Evolutionary conservation across 1,284 basidiomycete genomes (phyloP).

Genomic region (Cutaneotrichosporon mucoides): DNA sequence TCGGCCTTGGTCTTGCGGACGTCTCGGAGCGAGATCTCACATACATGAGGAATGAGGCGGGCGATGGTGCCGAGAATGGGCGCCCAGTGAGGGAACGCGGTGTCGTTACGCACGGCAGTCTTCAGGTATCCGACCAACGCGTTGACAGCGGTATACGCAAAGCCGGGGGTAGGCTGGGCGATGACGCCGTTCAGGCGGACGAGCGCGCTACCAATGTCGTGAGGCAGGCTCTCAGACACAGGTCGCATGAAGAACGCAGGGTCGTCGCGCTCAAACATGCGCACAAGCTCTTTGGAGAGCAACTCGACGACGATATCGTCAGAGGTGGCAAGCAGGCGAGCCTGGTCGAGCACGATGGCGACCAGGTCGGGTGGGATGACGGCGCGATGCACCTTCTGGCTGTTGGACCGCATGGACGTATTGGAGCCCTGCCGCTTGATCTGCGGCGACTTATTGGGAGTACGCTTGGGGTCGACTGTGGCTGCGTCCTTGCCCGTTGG

Average conservation of each 20-base stretch:
- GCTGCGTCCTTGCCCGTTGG: neutral
- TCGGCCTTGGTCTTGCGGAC: constrained; percentile 71
- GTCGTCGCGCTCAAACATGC: constrained; percentile 73
- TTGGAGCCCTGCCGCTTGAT: constrained; percentile 6
- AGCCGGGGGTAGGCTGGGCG: constrained; percentile 58
- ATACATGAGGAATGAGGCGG: constrained; percentile 60
- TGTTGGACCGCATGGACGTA: neutral
- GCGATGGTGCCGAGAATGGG: constrained; percentile 59
- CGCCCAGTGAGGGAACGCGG: constrained; percentile 56
- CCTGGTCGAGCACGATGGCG: constrained; percentile 29
- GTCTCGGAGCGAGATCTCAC: constrained; percentile 67
- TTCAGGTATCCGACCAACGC: constrained; percentile 67
- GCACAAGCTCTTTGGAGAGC: constrained; percentile 57
- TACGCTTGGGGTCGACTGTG: neutral
- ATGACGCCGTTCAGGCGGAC: constrained; percentile 56
- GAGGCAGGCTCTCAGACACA: constrained; percentile 59
- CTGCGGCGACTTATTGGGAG: neutral
- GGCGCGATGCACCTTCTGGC: constrained; percentile 6
- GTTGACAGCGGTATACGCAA: constrained; percentile 66
- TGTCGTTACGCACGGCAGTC: constrained; percentile 53
- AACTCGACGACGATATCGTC: constrained; percentile 57
- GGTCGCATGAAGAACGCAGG: constrained; percentile 58
- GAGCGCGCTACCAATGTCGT: constrained; percentile 54
- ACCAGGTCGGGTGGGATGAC: constrained; percentile 33
- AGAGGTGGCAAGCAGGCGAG: constrained; percentile 54